Evolutionary conservation across 495 filamentous ascomycete genomes (phyloP).

Genomic region (Aspergillus asperescens): DNA sequence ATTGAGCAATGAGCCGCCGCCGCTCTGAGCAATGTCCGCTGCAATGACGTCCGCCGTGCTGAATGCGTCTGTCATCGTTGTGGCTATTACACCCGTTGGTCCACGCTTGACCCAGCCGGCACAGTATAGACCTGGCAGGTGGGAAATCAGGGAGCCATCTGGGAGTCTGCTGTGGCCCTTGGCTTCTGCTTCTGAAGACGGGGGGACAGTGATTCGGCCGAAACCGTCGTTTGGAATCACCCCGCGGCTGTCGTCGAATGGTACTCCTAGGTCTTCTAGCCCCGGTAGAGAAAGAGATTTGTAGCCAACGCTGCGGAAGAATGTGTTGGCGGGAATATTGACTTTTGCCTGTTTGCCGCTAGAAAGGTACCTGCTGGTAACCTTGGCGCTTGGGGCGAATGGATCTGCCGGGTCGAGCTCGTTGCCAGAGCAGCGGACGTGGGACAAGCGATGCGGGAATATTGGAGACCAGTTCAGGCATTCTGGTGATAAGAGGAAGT

Average conservation of each 20-base stretch:
- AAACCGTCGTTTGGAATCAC: slow-evolving; percentile 80
- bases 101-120: slow-evolving; percentile 96
- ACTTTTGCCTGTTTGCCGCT: slow-evolving; percentile 46
- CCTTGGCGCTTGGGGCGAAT: slow-evolving; percentile 41
- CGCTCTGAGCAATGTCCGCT: slow-evolving; percentile 53
- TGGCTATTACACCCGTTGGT: slow-evolving; percentile 92
- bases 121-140: slow-evolving; percentile 80
- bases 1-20: slow-evolving; percentile 43
- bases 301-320: slow-evolving; percentile 91
- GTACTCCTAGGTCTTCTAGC: slow-evolving; percentile 68
- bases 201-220: slow-evolving; percentile 58
- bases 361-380: slow-evolving; percentile 32
- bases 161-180: slow-evolving; percentile 25
- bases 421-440: slow-evolving; percentile 64
- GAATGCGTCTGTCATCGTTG: slow-evolving; percentile 94
- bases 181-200: slow-evolving; percentile 18
- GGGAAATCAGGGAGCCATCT: slow-evolving; percentile 36
- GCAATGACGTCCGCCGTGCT: slow-evolving; percentile 76
- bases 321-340: slow-evolving; percentile 53
- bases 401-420: slow-evolving; percentile 42
- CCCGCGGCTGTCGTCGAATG: slow-evolving; percentile 67
- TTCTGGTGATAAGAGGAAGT: slow-evolving; percentile 73
- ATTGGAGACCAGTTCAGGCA: slow-evolving; percentile 53
- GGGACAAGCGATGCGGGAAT: slow-evolving; percentile 44
- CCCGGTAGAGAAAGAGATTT: slow-evolving; percentile 71